These are phyloP conservation scores for Sordaria brevicollis DNA, from an alignment of 495 filamentous ascomycete genomes.

Conservation along the genomic window DNA sequence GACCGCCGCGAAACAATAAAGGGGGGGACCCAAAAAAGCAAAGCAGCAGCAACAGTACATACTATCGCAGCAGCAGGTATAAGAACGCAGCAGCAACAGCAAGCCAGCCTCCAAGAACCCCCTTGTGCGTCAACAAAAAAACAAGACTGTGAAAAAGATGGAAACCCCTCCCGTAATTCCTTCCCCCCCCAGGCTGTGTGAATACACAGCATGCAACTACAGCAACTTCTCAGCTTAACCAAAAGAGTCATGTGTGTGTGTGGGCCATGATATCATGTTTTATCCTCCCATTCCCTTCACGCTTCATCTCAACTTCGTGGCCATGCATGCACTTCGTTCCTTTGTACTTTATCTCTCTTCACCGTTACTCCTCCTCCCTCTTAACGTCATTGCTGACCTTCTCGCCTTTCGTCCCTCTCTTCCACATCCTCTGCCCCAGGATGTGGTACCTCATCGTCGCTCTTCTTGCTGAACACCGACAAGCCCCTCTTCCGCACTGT, in stretches of 20 bases:
- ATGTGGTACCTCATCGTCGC: slow-evolving; percentile 2
- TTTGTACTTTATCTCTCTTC: not conserved
- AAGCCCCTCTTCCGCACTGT: slow-evolving; percentile 26
- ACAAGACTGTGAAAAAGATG: not conserved
- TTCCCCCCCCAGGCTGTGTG: not conserved
- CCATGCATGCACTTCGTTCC: not conserved
- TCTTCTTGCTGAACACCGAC: slow-evolving; percentile 28
- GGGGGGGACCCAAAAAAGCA: not conserved
- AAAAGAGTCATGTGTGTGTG: not conserved
- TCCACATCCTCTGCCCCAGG: not conserved
- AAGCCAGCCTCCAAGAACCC: not conserved
- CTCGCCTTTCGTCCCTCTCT: not conserved
- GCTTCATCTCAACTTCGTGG: not conserved
- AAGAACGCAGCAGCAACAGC: not conserved
- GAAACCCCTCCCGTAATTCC: not conserved
- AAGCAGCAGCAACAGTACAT: not conserved
- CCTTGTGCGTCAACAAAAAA: no score
- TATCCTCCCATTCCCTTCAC: not conserved
- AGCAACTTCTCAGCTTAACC: not conserved
- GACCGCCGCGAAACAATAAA: not conserved
- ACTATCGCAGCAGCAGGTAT: not conserved
- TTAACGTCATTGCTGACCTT: not conserved
- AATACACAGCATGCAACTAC: not conserved
- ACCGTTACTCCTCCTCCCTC: not conserved
- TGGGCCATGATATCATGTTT: not conserved